Evolutionary conservation across 768 basidiomycete species (phyloP), one percentile per base, ranked within the genome.

Genomic region (Lepiota brunneoincarnata): DNA sequence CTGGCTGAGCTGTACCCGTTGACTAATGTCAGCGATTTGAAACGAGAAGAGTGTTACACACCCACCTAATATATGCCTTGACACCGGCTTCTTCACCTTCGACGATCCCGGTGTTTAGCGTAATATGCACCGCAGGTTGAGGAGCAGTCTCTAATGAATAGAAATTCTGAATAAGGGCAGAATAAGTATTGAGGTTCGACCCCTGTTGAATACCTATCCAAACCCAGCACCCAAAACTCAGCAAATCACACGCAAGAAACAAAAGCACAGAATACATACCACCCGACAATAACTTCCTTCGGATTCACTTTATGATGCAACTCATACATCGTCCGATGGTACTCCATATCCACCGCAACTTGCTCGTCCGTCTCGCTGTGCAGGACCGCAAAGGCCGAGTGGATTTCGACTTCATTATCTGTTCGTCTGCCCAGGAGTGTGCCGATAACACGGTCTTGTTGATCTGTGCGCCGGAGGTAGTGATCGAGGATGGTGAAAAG

Each of bases 121-220:
- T 87, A 51, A 98, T 77, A 68, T 98, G 94, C 44, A 98, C 83
- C 2, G 96, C 93, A 28, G 87, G 91, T 67, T 89, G 84, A 2
- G 93, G 91, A 0, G 83, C 77, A 4, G 92, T 93, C 71, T 98
- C 93, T 78, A 91, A 86, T 37, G 91, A 84, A 71, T 97, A 98
- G 75, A 97, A 97, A 72, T 95, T 93, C 78, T 98, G 96, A 66
- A 98, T 95, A 61, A 98, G 81, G 10, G 96, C 93, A 23, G 95
- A 95, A 74, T 93, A 95, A 6, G 91, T 92, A 73, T 95, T 95
- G 53, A 98, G 79, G 59, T 84, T 83, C 11, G 91, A 87, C 55
- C 91, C n/a, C 91, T 1, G 96, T 97, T 20, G 93, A 93, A 72
- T 93, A 94, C 93, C 93, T 93, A 23, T 41, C 21, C n/a, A 36